phyloP scores from a whole-genome alignment of 352 stramenopile species.

The Globisporangium viniferum region DNA sequence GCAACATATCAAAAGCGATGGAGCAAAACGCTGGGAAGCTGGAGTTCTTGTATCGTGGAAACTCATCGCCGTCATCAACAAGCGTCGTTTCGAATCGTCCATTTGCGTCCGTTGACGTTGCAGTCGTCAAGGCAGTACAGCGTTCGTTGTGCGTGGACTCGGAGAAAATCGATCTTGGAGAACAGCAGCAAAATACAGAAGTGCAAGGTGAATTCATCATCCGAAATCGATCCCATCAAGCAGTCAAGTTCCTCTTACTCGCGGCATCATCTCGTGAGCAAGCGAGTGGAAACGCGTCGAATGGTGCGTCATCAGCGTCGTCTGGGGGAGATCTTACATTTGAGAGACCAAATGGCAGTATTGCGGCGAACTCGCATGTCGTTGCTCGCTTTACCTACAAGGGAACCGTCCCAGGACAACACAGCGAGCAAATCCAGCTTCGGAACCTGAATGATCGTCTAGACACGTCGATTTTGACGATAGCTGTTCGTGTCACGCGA shows the following conservation, averaged over 20 bases:
- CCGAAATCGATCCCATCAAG: constrained; percentile 60
- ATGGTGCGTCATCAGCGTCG: constrained; percentile 17
- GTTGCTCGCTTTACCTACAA: constrained; percentile 71
- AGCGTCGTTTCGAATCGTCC: constrained; percentile 12
- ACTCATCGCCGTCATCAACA: constrained; percentile 11
- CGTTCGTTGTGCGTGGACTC: constrained; percentile 63
- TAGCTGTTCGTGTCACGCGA: constrained; percentile 64
- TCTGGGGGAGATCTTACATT: constrained; percentile 66
- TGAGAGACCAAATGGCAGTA: constrained; percentile 65
- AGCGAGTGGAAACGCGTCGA: constrained; percentile 16
- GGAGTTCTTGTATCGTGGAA: constrained; percentile 37
- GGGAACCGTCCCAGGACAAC: constrained; percentile 58
- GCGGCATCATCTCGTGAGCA: constrained; percentile 41
- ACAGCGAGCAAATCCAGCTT: constrained; percentile 76
- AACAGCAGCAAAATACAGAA: constrained; percentile 67
- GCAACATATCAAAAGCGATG: constrained; percentile 46
- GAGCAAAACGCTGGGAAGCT: constrained; percentile 59
- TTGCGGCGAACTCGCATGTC: constrained; percentile 47
- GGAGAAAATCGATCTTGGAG: constrained; percentile 71
- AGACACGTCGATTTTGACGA: constrained; percentile 63
- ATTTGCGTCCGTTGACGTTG: constrained; percentile 45
- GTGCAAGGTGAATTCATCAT: constrained; percentile 62
- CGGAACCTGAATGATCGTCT: constrained; percentile 81
- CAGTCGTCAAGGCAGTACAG: constrained; percentile 65
- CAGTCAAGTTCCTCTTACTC: constrained; percentile 73